A percentile compares a stretch with the other conserved stretches of the same genome.
phyloP scores from a whole-genome alignment of 345 rosid species.

The Salix purpurea region DNA sequence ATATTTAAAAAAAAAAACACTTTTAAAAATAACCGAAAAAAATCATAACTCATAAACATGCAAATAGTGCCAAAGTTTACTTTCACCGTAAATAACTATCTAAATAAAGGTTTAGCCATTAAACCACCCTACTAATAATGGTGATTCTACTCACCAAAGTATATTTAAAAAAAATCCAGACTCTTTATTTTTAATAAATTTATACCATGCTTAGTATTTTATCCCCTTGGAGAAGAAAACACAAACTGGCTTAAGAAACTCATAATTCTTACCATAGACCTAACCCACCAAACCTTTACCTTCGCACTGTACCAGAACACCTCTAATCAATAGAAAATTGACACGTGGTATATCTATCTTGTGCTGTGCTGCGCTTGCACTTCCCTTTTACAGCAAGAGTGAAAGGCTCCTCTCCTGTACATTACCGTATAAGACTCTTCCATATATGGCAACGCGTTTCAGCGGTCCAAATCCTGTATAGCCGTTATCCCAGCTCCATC shows the following conservation, averaged over 20 bases:
- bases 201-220: neutral
- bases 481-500: neutral
- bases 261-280: neutral
- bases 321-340: neutral
- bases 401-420: neutral
- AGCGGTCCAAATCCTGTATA: neutral
- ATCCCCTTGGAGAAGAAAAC: no score
- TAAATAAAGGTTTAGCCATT: neutral
- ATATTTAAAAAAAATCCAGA: no score
- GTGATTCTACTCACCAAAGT: neutral
- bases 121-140: neutral
- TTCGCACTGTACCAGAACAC: neutral
- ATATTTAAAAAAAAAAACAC: no score
- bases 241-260: no score
- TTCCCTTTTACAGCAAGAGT: neutral
- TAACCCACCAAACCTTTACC: neutral
- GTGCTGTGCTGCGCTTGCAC: neutral
- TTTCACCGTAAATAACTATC: neutral
- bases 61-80: neutral
- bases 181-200: no score
- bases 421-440: neutral
- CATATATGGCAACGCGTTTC: neutral
- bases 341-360: neutral
- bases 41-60: no score
- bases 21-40: no score